Evolutionary conservation across 2,329 filamentous ascomycete species (phyloP), one percentile per base, ranked within the genome.

Genomic region (Teratosphaeria epicoccoides): DNA sequence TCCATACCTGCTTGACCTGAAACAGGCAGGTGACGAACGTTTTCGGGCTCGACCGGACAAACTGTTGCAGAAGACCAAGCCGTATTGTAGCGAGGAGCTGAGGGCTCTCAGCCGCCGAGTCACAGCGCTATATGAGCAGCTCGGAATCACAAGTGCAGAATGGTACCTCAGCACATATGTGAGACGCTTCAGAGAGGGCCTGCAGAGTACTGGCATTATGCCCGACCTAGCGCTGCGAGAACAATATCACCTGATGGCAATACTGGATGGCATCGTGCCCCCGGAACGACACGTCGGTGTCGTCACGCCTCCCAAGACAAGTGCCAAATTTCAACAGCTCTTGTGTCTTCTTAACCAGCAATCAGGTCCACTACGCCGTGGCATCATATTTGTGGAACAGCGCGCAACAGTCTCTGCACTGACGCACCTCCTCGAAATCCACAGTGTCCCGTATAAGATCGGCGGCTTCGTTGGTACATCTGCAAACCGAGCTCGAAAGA

Each of bases 401-500:
- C 57, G 73, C 43, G 70, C 68, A 4, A 70, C 67, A 52, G 72
- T 74, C 9, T 63, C 68, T 33, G 67, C 67, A n/a, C 60, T 76
- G 10, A 65, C 69, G 11, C 49, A 61, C 11, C 45, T 61, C 1
- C 52, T 64, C 9, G 46, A 51, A 4, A 45, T 14, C 14, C 23
- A 37, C 50, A 20, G 63, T 66, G 11, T 56, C 60, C 17, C 63
- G 10, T 71, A 74, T 58, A 66, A 59, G 11, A 59, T 73, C 12
- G 74, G 68, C 28, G 74, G 74, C 2, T 81, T 82, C 51, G 71
- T 82, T 9, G 81, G 80, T 6, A 72, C 70, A 46, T 69, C 78
- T 48, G n/a, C 46, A 20, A 25, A 28, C 12, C 17, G 12, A 29
- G 23, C 46, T 7, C 23, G 26, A 37, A 48, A 20, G 28, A 37